Evolutionary conservation across 768 basidiomycete genomes (phyloP), one percentile per base, ranked within the genome.

Genomic region (Boletus tomentosulus): DNA sequence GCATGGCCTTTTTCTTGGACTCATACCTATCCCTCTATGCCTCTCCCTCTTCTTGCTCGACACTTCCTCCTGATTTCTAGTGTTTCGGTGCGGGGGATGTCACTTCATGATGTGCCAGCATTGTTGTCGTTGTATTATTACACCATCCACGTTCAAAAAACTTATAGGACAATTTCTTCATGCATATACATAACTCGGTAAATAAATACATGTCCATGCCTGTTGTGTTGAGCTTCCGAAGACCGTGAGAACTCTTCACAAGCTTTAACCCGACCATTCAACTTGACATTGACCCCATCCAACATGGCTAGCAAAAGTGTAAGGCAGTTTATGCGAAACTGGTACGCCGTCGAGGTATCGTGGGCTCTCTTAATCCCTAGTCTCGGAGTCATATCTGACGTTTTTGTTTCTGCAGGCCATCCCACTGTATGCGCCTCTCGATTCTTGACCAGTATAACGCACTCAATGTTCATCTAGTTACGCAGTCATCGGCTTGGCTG

Each of bases 401-500:
- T 35, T 35, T 48, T 34, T 19, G 19, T 19, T 19, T 16, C 34
- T n/a, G 25, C 46, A 81, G 78, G 79, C 78, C 41, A 74, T 76
- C 58, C 80, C 78, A 44, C 74, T 81, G 77, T 78, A 63, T 66
- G 76, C 59, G 28, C 13, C 4, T 52, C 52, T 50, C 57, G 44
- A 38, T 42, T 48, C 54, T 47, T 27, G 52, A 42, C 35, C 28
- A 37, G 44, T 52, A 46, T 43, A 41, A 15, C 33, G 25, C 37
- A 55, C 57, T 69, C 22, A 66, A 13, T n/a, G 43, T 38, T 55
- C 8, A 34, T 30, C 2, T 46, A 83, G 78, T 50, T 79, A 78
- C 53, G 72, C 67, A 56, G 71, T 85, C 62, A 73, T 83, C 35
- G 81, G 81, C 43, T 44, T 75, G 35, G 76, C 77, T 24, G 69